Evolutionary conservation across 495 filamentous ascomycete genomes (phyloP).

Genomic region (Lasiosphaeria ovina): DNA sequence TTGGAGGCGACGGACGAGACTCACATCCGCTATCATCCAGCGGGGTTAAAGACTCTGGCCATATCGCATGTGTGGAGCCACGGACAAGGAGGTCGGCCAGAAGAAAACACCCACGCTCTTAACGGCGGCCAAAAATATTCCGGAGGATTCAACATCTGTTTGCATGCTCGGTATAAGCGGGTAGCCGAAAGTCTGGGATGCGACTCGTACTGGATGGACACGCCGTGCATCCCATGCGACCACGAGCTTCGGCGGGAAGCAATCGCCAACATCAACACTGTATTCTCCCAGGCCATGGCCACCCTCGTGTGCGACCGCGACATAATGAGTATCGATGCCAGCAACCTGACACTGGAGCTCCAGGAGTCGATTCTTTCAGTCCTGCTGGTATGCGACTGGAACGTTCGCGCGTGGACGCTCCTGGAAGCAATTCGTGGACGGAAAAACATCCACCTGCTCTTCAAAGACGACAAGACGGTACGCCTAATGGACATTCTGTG

Average conservation of each 20-base stretch:
- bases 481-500: background rate
- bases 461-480: background rate
- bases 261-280: constrained; percentile 3
- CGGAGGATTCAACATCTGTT: background rate
- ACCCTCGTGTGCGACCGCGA: constrained; percentile 1
- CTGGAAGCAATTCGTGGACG: background rate
- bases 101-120: background rate
- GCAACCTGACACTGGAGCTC: background rate
- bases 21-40: background rate
- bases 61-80: constrained; percentile 8
- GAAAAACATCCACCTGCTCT: background rate
- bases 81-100: constrained; percentile 1
- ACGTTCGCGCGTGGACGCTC: constrained; percentile 5
- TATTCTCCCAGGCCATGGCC: background rate
- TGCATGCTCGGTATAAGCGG: background rate
- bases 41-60: background rate
- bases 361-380: background rate
- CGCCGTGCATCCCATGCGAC: constrained; percentile 1
- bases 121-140: background rate
- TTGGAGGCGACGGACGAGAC: background rate
- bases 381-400: constrained; percentile 7
- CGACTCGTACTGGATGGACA: constrained; percentile 5
- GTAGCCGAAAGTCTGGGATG: background rate
- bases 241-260: constrained; percentile 4
- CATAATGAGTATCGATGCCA: background rate